Percentiles rank a stretch among this genome's conserved stretches.
Evolutionary conservation across 495 filamentous ascomycete genomes (phyloP).

Genomic region (Aspergillus nanangensis): DNA sequence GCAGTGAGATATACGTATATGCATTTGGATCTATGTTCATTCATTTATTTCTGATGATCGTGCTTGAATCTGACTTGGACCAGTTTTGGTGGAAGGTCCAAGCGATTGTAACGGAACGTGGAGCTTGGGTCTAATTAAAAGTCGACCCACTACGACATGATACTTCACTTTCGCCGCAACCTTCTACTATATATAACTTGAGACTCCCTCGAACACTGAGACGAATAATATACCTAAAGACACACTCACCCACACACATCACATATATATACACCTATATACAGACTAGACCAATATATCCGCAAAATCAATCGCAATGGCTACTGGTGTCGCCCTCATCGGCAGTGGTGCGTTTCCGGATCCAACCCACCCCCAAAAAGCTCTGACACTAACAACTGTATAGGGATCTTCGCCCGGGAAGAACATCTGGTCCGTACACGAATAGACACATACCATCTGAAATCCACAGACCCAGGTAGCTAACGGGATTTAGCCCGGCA

Average conservation of each 20-base stretch:
- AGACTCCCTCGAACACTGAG: too few species aligned
- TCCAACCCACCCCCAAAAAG: background rate
- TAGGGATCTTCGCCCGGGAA: slow-evolving; percentile 47
- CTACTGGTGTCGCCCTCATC: slow-evolving; percentile 60
- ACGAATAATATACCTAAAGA: too few species aligned
- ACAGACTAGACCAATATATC: background rate
- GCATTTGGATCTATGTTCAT: too few species aligned
- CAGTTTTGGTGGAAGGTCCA: background rate
- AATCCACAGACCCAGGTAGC: too few species aligned
- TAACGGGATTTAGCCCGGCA: slow-evolving; percentile 45
- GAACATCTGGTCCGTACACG: slow-evolving; percentile 35
- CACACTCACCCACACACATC: background rate
- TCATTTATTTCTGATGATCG: too few species aligned
- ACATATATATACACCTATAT: background rate
- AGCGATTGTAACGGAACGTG: background rate
- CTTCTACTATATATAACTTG: too few species aligned
- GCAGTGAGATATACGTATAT: too few species aligned
- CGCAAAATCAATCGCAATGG: slow-evolving; percentile 15
- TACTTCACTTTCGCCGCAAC: too few species aligned
- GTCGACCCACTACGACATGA: too few species aligned
- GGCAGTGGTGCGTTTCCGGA: slow-evolving; percentile 52
- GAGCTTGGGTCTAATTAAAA: slow-evolving; percentile 6
- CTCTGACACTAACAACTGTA: background rate
- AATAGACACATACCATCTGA: too few species aligned
- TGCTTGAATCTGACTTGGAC: too few species aligned